Evolutionary conservation across 2,329 filamentous ascomycete genomes (phyloP).

Genomic region (Verticillium dahliae): DNA sequence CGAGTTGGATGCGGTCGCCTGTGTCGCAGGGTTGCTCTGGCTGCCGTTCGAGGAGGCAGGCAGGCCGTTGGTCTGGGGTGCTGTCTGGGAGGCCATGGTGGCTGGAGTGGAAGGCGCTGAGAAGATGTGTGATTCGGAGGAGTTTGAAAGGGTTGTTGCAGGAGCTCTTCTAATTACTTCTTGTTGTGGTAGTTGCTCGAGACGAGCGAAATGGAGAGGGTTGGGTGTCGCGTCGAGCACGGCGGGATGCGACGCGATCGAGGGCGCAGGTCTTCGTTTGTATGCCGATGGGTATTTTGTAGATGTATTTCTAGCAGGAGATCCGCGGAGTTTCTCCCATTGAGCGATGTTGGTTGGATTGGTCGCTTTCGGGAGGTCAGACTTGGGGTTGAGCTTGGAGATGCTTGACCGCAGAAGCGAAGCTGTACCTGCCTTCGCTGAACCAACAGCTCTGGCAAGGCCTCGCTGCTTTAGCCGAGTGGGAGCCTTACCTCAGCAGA

Average conservation of each 20-base stretch:
- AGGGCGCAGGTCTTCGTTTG: too few species aligned
- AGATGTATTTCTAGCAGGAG: too few species aligned
- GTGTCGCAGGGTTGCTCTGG: constrained; percentile 29
- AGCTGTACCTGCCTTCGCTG: background rate
- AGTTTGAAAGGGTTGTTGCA: too few species aligned
- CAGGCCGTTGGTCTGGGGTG: constrained; percentile 49
- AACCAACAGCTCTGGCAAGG: constrained; percentile 17
- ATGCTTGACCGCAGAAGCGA: background rate
- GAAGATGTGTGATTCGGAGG: background rate
- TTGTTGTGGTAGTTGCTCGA: too few species aligned
- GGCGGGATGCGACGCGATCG: too few species aligned
- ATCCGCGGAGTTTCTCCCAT: too few species aligned
- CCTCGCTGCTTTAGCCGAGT: background rate
- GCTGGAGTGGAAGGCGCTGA: background rate
- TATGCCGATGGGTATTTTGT: too few species aligned
- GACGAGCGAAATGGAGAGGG: too few species aligned
- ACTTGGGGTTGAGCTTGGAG: background rate
- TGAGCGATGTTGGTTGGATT: too few species aligned
- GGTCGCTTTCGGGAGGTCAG: background rate
- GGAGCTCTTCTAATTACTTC: too few species aligned
- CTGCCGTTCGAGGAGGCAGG: constrained; percentile 27
- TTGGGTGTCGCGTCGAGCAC: too few species aligned
- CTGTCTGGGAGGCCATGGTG: constrained; percentile 23
- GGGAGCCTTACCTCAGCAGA: too few species aligned
- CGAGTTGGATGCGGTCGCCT: constrained; percentile 21